phyloP scores from a whole-genome alignment of 169 alveolate species.

The Hepatocystis sp. region DNA sequence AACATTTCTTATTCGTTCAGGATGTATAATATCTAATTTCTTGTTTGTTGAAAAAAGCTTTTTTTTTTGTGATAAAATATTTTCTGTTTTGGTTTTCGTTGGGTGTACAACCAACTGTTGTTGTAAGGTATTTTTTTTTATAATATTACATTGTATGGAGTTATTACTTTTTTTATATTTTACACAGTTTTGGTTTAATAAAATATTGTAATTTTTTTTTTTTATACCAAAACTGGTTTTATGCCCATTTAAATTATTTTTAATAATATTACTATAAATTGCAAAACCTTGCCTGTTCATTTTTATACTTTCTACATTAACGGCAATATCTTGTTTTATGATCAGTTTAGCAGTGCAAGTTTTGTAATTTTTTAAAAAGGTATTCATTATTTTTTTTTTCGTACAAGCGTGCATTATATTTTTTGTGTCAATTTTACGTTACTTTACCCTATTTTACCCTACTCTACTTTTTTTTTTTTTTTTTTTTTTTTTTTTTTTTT shows the following conservation, averaged over 20 bases:
- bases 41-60: constrained; percentile 64
- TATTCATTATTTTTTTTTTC: constrained; percentile 18
- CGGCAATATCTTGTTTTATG: neutral
- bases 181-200: too few relatives aligned
- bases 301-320: constrained; percentile 13
- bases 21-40: constrained; percentile 61
- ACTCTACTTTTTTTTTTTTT: too few relatives aligned
- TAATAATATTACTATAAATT: neutral
- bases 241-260: neutral
- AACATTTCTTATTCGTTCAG: constrained; percentile 94
- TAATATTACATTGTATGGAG: too few relatives aligned
- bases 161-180: too few relatives aligned
- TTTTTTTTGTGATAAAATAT: constrained; percentile 5
- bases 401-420: neutral
- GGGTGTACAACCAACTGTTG: neutral
- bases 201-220: constrained; percentile 1
- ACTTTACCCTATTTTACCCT: too few relatives aligned
- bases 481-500: too few relatives aligned
- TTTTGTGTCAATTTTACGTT: too few relatives aligned
- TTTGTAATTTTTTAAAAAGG: constrained; percentile 13
- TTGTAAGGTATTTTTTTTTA: too few relatives aligned
- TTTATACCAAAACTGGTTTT: neutral
- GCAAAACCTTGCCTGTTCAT: neutral
- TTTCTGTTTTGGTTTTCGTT: constrained; percentile 9
- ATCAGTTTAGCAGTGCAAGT: constrained; percentile 7